These are phyloP conservation scores for Diospyros lotus DNA, from an alignment of 148 eudicot genomes.

Conservation along the genomic window DNA sequence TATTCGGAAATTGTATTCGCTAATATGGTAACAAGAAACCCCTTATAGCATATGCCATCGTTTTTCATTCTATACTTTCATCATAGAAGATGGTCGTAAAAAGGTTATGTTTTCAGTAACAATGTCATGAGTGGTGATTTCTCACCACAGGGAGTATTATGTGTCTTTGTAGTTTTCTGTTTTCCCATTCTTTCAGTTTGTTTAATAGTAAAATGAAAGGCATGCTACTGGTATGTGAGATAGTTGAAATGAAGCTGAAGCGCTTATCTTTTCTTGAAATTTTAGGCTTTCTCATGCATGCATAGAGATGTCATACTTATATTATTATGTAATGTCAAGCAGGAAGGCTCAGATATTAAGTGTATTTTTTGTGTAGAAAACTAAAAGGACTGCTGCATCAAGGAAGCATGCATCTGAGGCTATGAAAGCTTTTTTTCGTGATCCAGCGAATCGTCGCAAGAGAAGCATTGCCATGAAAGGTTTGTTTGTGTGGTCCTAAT, in stretches of 20 bases:
- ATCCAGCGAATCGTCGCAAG: conserved; percentile 86
- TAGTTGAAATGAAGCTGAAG: not conserved
- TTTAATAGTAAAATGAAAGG: not conserved
- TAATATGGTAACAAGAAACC: too few relatives aligned
- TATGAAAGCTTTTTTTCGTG: conserved; percentile 71
- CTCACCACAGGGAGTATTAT: not conserved
- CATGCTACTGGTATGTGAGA: not conserved
- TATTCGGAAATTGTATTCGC: not conserved
- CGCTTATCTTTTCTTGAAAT: not conserved
- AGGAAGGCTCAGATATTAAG: not conserved
- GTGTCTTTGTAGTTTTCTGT: not conserved
- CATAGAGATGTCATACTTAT: not conserved
- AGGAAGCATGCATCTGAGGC: conserved; percentile 82
- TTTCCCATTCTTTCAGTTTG: not conserved
- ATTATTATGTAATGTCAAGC: not conserved
- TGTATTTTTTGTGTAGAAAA: conserved; percentile 37
- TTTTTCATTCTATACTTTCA: too few relatives aligned
- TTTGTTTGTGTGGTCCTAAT: conserved; percentile 14
- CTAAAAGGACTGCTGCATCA: conserved; percentile 69
- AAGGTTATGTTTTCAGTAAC: too few relatives aligned
- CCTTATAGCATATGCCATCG: too few relatives aligned
- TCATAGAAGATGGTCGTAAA: too few relatives aligned
- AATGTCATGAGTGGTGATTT: too few relatives aligned
- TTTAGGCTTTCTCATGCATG: not conserved
- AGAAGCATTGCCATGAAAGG: conserved; percentile 94